These are phyloP conservation scores for Geum urbanum DNA, from an alignment of 306 rosid genomes.

Conservation along the genomic window DNA sequence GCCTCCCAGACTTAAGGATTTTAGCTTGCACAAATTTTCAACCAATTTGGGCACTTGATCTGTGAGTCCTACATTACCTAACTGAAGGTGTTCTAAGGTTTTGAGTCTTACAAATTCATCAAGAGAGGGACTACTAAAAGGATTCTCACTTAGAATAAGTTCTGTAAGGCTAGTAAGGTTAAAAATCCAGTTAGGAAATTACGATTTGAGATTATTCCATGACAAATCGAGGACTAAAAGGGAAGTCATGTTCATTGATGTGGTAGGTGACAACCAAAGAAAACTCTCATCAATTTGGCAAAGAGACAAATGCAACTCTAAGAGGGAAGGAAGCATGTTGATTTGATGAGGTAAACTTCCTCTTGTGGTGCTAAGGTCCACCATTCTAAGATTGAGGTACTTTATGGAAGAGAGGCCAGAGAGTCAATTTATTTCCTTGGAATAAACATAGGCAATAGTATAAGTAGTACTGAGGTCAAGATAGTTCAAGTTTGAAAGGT, in stretches of 20 bases:
- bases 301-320: background rate
- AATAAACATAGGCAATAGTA: no score
- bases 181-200: background rate
- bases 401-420: constrained; percentile 26
- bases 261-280: background rate
- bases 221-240: background rate
- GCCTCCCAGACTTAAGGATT: background rate
- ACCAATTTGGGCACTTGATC: background rate
- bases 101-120: background rate
- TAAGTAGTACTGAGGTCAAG: constrained; percentile 15
- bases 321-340: constrained; percentile 22
- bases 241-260: background rate
- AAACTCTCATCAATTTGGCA: background rate
- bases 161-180: background rate
- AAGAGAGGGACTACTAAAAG: background rate
- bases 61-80: rapidly evolving
- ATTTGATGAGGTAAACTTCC: constrained; percentile 5
- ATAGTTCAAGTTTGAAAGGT: constrained; percentile 21
- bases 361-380: constrained; percentile 7
- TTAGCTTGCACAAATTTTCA: constrained; percentile 12
- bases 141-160: background rate
- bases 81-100: background rate
- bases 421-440: constrained; percentile 19
- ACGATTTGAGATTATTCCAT: rapidly evolving
- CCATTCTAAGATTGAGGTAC: constrained; percentile 11